Evolutionary conservation across 1,284 basidiomycete species (phyloP), one percentile per base, ranked within the genome.

Genomic region (Sutorius eximius): DNA sequence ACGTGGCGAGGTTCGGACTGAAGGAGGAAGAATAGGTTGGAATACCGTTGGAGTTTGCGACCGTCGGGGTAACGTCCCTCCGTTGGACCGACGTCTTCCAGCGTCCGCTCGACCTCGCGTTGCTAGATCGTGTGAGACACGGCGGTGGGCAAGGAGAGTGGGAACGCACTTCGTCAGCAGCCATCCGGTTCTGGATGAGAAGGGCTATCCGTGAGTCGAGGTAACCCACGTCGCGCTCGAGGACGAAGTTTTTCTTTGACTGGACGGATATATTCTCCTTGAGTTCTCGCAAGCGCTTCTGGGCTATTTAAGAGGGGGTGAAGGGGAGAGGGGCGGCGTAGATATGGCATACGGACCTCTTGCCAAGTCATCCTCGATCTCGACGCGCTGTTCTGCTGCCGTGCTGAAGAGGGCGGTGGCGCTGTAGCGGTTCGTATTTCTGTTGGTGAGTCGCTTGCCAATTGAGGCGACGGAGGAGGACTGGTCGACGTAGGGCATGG

Each of bases 191-290:
- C 75, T 98, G 95, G 67, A 99, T 99, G 61, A 99, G 83, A 44
- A 99, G 80, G 8, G 95, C 97, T 70, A 99, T 99, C 51, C 97
- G 86, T 44, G 92, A 93, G 77, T 99, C 97, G 51, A 99, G 86
- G 74, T 98, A 99, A 47, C 97, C 89, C 36, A 99, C 97, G 74
- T 99, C 97, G 45, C 96, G 86, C 72, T 99, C 96, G 30, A 99
- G 83, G 29, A 99, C 94, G 70, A 99, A 99, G 77, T 99, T 99
- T 82, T 96, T 98, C 82, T 99, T 99, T 51, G 93, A 96, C 76
- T 99, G 97, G 0, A 93, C 89, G 24, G 95, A 98, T 61, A 99
- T 99, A 66, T 94, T 90, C n/a, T 89, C 83, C 76, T 99, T 99
- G 64, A 99, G 82, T 64, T 98, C 95, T 33, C 97, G 82, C 43